Evolutionary conservation across 1,284 basidiomycete species (phyloP), one percentile per base, ranked within the genome.

Genomic region (Leccinum subrobustum): DNA sequence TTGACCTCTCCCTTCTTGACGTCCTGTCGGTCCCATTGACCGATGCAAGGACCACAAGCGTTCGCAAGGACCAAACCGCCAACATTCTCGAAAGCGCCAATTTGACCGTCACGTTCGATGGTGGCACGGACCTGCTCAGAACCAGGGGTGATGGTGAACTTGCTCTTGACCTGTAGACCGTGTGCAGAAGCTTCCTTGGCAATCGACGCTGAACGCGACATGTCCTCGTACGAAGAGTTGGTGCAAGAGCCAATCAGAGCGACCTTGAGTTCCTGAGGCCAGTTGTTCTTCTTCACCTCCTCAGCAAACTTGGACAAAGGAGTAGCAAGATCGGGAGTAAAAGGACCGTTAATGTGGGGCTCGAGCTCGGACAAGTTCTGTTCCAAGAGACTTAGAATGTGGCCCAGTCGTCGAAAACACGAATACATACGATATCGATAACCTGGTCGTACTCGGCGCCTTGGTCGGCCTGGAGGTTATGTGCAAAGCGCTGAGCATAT

Each of bases 151-250:
- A 99, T 91, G 64, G 95, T 98, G 86, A 97, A 98, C 79, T 89
- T 88, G 79, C 92, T 92, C 88, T 96, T 95, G 76, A 90, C 85
- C 69, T 87, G 83, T 64, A 98, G 84, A 70, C 97, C 96, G 75
- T 96, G 95, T 14, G 81, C 81, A 58, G 86, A 78, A 65, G 96
- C 97, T 80, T 99, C 89, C 69, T 85, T 85, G 68, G 93, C 95
- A 73, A 99, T 98, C 58, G 92, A 91, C 54, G 95, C 95, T 51
- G 96, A 92, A 73, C 97, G 95, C 54, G 93, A 93, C 96, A 99
- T 98, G 81, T 99, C 97, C 82, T 99, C 97, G 77, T 99, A 99
- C 31, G 97, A 99, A 56, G 96, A 99, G 88, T 99, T 99, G 77
- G 97, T 99, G 91, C 96, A 99, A 56, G 97, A 99, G 62, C 97